phyloP scores from a whole-genome alignment of 805 yeast species.

The Grigorovia humatica region DNA sequence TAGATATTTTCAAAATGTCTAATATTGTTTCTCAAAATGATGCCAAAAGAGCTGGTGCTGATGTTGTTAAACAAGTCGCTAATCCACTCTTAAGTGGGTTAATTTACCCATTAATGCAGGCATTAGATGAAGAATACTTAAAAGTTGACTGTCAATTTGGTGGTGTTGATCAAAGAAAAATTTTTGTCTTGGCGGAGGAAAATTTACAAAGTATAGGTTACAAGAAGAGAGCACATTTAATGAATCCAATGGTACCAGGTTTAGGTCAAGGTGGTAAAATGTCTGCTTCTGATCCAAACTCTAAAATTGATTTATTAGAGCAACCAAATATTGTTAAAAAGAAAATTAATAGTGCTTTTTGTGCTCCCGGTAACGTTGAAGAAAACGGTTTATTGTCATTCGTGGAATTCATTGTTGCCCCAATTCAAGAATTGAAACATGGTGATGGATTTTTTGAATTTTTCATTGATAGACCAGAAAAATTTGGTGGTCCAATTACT shows the following conservation, averaged over 20 bases:
- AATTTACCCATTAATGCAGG: slow-evolving; percentile 98
- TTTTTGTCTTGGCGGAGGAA: slow-evolving; percentile 94
- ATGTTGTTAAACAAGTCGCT: slow-evolving; percentile 94
- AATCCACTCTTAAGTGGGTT: slow-evolving; percentile 89
- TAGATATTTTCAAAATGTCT: slow-evolving; percentile 81
- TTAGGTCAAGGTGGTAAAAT: slow-evolving; percentile 94
- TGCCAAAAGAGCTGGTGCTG: slow-evolving; percentile 98
- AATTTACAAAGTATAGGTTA: slow-evolving; percentile 78
- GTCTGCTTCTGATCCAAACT: slow-evolving; percentile 98
- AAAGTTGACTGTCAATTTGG: slow-evolving; percentile 93
- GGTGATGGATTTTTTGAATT: slow-evolving; percentile 54
- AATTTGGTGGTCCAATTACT: slow-evolving; percentile 88
- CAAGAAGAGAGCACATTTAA: slow-evolving; percentile 94
- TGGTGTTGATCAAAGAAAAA: slow-evolving; percentile 98
- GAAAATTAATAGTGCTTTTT: slow-evolving; percentile 85
- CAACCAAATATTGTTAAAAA: slow-evolving; percentile 80
- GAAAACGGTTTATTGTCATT: slow-evolving; percentile 88
- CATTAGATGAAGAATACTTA: slow-evolving; percentile 86
- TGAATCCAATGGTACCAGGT: slow-evolving; percentile 99
- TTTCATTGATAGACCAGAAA: slow-evolving; percentile 82
- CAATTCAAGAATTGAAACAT: slow-evolving; percentile 68
- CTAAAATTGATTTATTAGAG: slow-evolving; percentile 88
- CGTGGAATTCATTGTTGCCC: slow-evolving; percentile 72
- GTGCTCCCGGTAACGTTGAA: slow-evolving; percentile 88
- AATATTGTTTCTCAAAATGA: slow-evolving; percentile 87